Evolutionary conservation across 176 grass and related monocot genomes (phyloP).

Genomic region (Chrysopogon serrulatus): DNA sequence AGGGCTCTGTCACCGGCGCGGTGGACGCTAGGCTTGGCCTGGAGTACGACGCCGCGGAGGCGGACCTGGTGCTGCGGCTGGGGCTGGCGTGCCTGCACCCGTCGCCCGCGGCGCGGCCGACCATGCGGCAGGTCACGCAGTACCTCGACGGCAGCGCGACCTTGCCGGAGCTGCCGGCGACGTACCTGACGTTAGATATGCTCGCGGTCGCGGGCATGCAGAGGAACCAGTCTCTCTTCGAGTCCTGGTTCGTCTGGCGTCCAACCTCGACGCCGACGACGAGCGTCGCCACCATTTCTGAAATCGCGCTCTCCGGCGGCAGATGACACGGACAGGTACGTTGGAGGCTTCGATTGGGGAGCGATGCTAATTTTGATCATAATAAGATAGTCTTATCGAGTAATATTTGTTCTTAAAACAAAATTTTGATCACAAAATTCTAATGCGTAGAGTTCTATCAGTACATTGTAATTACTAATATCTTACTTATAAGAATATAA

Average conservation of each 20-base stretch:
- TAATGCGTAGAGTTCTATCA: no score
- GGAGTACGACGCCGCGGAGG: slow-evolving; percentile 33
- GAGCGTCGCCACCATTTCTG: slow-evolving; percentile 28
- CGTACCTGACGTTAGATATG: slow-evolving; percentile 28
- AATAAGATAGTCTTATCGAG: no score
- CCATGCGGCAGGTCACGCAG: slow-evolving; percentile 37
- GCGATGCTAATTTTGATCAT: neutral
- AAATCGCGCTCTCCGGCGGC: slow-evolving; percentile 21
- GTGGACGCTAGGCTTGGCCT: slow-evolving; percentile 42
- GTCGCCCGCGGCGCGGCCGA: slow-evolving; percentile 23
- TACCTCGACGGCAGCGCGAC: slow-evolving; percentile 27
- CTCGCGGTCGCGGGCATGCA: neutral
- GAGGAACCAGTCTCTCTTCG: neutral
- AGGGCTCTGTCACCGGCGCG: slow-evolving; percentile 21
- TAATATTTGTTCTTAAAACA: neutral
- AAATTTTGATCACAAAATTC: neutral
- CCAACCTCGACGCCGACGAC: neutral
- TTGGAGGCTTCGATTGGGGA: neutral
- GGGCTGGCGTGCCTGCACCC: slow-evolving; percentile 45
- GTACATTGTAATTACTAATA: no score
- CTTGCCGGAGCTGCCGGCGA: slow-evolving; percentile 24
- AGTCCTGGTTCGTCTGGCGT: slow-evolving; percentile 4
- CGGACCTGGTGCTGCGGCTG: slow-evolving; percentile 4
- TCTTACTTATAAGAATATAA: no score
- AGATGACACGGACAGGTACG: neutral